A percentile compares a stretch with the other conserved stretches of the same genome.
phyloP scores from a whole-genome alignment of 768 basidiomycete genomes.

The Trametes punicea region DNA sequence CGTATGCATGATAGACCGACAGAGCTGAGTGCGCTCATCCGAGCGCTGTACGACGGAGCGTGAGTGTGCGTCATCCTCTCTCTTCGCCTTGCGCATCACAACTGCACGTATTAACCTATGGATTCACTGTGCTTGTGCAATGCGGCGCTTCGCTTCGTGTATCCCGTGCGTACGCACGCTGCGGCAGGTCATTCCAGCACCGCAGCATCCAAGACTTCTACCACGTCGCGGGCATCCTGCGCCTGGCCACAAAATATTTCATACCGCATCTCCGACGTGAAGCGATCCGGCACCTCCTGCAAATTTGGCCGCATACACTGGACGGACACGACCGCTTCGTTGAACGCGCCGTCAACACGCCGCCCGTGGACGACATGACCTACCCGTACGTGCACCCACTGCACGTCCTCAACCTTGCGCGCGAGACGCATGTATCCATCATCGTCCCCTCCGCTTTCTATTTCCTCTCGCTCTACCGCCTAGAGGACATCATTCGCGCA shows the following conservation, averaged over 20 bases:
- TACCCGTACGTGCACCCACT: slow-evolving; percentile 59
- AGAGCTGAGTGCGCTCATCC: slow-evolving; percentile 49
- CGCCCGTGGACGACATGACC: slow-evolving; percentile 41
- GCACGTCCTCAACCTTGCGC: slow-evolving; percentile 53
- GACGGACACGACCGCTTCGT: slow-evolving; percentile 57
- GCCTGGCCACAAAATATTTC: slow-evolving; percentile 59
- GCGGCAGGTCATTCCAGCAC: slow-evolving; percentile 34
- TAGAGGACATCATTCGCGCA: slow-evolving; percentile 44
- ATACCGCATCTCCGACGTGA: slow-evolving; percentile 49
- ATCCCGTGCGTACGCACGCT: background rate
- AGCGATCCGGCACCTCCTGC: slow-evolving; percentile 45
- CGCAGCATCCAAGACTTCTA: slow-evolving; percentile 49
- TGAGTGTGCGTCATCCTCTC: slow-evolving; percentile 32
- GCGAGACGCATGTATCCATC: slow-evolving; percentile 44
- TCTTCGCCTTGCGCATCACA: background rate
- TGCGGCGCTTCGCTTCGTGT: slow-evolving; percentile 2
- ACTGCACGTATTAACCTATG: background rate
- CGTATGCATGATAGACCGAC: slow-evolving; percentile 49
- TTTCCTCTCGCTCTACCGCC: slow-evolving; percentile 55
- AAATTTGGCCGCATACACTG: slow-evolving; percentile 53
- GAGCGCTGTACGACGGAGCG: slow-evolving; percentile 56
- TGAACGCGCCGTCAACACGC: slow-evolving; percentile 42
- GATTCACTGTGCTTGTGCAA: background rate
- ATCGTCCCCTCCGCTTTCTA: slow-evolving; percentile 52
- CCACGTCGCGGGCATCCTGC: slow-evolving; percentile 53